Conservation (phyloP, 2,329 filamentous ascomycete genomes). For the Diplodia corticola region DNA sequence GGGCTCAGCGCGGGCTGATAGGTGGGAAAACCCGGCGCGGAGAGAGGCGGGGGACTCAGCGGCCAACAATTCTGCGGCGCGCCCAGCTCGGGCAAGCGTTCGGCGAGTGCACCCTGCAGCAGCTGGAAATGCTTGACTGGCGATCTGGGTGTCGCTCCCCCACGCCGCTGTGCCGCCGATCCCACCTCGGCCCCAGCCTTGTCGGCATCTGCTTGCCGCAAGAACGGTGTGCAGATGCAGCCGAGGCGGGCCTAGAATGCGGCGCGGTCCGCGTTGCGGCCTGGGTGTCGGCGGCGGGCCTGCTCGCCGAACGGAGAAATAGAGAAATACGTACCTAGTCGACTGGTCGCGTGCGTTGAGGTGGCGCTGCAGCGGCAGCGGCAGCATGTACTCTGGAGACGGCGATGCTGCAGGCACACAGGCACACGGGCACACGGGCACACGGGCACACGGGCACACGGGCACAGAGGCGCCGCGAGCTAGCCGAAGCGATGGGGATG, state of each 20-base stretch:
- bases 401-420: background rate
- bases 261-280: background rate
- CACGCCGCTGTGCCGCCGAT: slow-evolving; percentile 16
- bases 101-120: slow-evolving; percentile 2
- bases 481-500: background rate
- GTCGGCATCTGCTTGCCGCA: background rate
- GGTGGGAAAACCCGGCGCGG: slow-evolving; percentile 22
- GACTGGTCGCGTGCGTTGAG: no score
- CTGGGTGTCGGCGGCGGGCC: background rate
- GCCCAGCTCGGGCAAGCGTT: slow-evolving; percentile 14
- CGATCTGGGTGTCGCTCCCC: slow-evolving; percentile 17
- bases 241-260: background rate
- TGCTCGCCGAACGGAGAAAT: background rate
- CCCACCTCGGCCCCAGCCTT: background rate
- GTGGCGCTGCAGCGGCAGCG: background rate
- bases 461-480: no score
- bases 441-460: no score
- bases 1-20: slow-evolving; percentile 18
- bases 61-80: background rate
- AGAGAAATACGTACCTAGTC: no score
- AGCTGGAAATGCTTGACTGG: slow-evolving; percentile 12
- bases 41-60: background rate
- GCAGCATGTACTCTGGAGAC: no score
- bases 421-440: no score
- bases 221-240: background rate